Evolutionary conservation across 768 basidiomycete species (phyloP), one percentile per base, ranked within the genome.

Genomic region (Calocybe cyanea): DNA sequence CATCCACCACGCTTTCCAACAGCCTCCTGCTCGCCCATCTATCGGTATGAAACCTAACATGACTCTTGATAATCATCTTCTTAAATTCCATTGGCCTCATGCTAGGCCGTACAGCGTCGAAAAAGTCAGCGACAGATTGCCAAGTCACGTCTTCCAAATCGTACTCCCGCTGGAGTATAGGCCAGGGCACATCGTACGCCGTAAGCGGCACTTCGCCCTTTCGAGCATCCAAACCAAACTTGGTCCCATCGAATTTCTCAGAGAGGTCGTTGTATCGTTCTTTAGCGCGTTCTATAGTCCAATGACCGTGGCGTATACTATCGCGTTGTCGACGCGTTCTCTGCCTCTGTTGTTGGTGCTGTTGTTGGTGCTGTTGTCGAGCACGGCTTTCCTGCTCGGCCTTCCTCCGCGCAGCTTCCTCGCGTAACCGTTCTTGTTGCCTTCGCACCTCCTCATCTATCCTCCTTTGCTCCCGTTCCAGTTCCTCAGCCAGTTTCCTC

Each of bases 11-110:
- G 38, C 76, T 76, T 47, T 69, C 68, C 57, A 86, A 69, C 28
- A 90, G 64, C 21, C 77, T 77, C 33, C 83, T 71, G 23, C 83
- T 80, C 34, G 80, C 70, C 89, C 87, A 92, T 49, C 85, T 68
- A 61, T 91, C 88, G 1, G 87, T 85, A 54, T 90, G 90, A 60
- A 89, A 91, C 41, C 87, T 67, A 32, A 78, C 73, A 55, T 88
- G 77, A 54, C 82, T 84, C 56, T 79, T 80, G 64, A 86, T 78
- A 2, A 91, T 72, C 45, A 90, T 74, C 1, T 59, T 61, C 56
- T 75, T 80, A 63, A 78, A 89, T 39, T 85, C 83, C 58, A 82
- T 77, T 14, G 62, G 43, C 18, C 78, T 72, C 72, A 87, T 73
- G 35, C 75, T 70, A 14, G 52, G 49, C 53, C 68, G 71, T 20